Evolutionary conservation across 192 early-diverging fungal species (phyloP), one percentile per base, ranked within the genome.

Genomic region (Linnemannia schmuckeri): DNA sequence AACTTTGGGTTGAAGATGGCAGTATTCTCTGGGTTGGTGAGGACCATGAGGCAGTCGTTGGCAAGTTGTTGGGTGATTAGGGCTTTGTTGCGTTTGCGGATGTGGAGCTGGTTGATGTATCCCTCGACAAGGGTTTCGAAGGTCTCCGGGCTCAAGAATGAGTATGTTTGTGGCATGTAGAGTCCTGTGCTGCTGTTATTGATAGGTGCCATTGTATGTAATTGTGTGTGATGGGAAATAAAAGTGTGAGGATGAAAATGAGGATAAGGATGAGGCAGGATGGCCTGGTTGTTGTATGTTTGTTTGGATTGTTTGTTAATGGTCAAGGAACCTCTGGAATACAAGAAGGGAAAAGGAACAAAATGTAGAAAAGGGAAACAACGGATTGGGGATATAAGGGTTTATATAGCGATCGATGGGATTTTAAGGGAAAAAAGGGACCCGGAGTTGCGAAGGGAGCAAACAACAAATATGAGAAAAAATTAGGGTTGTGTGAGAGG

Each of bases 131-230:
- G 47, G 24, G 82, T 79, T 70, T 85, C 78, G n/a, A 80, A 80
- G 2, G 77, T 79, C 55, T 80, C 78, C 4, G 83, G 83, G 46
- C 83, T 85, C 54, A 85, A 42, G 71, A 85, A 85, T 1, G 83
- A 85, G 68, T 85, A 85, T 63, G 83, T 85, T 72, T 85, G 83
- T 41, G 78, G 83, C 44, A 80, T 47, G 68, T 85, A 85, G 4
- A 85, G 57, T 22, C 83, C 75, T n/a, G 71, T 57, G n/a, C 15
- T 55, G 46, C 57, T 84, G 54, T 66, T 76, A 38, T 27, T 30
- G 37, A 70, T 79, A 1, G 73, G 77, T 24, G 76, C 66, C 72
- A 76, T 79, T 27, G 38, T 42, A 49, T 57, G 27, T 30, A 24
- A 22, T 10, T 12, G 24, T 33, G 20, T 55, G 74, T 38, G 6